Base-by-base conservation (phyloP, 148 eudicot genomes). In the Talinum fruticosum region DNA sequence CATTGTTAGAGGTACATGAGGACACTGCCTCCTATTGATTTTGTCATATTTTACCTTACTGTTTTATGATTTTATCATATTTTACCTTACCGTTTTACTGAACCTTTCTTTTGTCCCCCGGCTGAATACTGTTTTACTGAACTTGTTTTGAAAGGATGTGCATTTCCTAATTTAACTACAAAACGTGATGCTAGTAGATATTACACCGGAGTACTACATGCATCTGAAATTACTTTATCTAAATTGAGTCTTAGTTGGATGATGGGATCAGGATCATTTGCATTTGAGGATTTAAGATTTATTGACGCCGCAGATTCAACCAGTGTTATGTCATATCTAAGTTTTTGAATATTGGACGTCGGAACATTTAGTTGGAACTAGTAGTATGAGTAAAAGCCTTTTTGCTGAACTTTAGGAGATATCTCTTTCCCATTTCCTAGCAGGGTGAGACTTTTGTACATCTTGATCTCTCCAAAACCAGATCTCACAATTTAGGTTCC, bases 1-100 rank as follows among this genome's bases (percentile, higher is more conserved):
- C 72, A 66, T 76, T 30, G 79, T 78, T 57, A 76, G 53, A 81
- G 79, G 83, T 81, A 71, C 72, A 66, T n/a, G 6, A 14, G 30
- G 33, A 45, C 8, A 21, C 28, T 71, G 30, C 34, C 10, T 28
- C 23, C 57, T 45, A 4, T 14, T 23, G 12, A 38, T 8, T 71
- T 23, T 37, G 73, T 26, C 13, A 44, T 44, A 12, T 41, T 15
- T 21, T 41, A 21, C 10, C 13, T 2, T 37, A 23, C 4, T 36
- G 5, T 35, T 35, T 16, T 69, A 69, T n/a, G n/a, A n/a, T n/a
- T n/a, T n/a, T n/a, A n/a, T n/a, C 57, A 44, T 44, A 12, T 41
- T 15, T 21, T 41, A 21, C 10, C 13, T 2, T 37, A 23, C 4
- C 23, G 5, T 35, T 35, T 16, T 69, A 69, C 29, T 69, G 51